Percentiles rank a stretch among this genome's conserved stretches.
Conservation (phyloP, 139 green algal species). For the Chlamydomonas schloesseri region DNA sequence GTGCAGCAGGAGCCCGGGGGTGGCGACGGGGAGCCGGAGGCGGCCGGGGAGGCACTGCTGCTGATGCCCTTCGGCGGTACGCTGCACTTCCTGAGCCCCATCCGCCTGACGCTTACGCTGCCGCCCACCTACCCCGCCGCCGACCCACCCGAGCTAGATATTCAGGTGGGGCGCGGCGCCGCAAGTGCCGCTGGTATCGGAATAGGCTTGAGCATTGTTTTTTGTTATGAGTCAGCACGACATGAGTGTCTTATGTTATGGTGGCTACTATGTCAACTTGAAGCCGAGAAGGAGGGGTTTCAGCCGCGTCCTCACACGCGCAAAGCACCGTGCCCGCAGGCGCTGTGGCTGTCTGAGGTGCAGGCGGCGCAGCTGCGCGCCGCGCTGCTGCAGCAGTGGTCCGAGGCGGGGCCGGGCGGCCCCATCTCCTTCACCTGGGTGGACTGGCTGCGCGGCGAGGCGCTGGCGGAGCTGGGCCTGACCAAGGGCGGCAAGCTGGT, state of each 20-base stretch:
- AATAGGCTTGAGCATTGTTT: too few species aligned
- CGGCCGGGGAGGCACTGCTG: not conserved
- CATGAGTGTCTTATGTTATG: too few species aligned
- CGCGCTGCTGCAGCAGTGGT: conserved; percentile 53
- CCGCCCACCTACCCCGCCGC: conserved; percentile 53
- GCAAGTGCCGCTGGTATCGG: too few species aligned
- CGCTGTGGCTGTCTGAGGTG: conserved; percentile 55
- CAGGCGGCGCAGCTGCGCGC: conserved; percentile 33
- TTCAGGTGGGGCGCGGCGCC: too few species aligned
- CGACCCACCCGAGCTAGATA: conserved; percentile 7
- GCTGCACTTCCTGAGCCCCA: conserved; percentile 55
- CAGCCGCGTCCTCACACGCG: too few species aligned
- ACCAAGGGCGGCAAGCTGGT: conserved; percentile 34
- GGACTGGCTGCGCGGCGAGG: conserved; percentile 66
- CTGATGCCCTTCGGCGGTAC: conserved; percentile 23
- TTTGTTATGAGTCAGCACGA: too few species aligned
- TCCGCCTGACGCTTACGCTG: conserved; percentile 61
- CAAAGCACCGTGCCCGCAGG: too few species aligned
- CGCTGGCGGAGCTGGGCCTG: conserved; percentile 51
- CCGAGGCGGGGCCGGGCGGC: conserved; percentile 51
- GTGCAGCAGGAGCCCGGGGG: too few species aligned
- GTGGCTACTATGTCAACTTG: too few species aligned
- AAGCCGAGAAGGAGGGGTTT: too few species aligned
- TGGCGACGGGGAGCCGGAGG: too few species aligned
- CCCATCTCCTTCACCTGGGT: conserved; percentile 67